Evolutionary conservation across 148 eudicot genomes (phyloP).

Genomic region (Vaccinium darrowii): DNA sequence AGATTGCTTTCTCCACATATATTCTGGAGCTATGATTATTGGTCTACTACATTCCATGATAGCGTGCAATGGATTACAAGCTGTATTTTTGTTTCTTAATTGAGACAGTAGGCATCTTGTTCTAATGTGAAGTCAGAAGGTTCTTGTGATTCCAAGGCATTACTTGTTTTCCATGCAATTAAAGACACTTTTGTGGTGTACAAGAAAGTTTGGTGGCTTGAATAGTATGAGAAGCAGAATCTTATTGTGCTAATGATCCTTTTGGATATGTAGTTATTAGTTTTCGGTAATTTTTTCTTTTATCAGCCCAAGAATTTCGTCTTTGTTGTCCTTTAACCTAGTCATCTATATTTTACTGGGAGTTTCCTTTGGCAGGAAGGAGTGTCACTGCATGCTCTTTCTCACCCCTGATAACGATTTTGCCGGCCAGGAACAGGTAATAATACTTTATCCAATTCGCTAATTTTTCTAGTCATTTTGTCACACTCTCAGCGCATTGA

Average conservation of each 20-base stretch:
- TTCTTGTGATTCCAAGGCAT: constrained; percentile 3
- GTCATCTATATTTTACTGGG: constrained; percentile 11
- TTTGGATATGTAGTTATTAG: neutral
- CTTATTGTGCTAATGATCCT: neutral
- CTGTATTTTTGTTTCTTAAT: neutral
- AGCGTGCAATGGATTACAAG: neutral
- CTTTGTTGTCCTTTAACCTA: neutral
- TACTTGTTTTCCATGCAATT: neutral
- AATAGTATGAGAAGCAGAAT: neutral
- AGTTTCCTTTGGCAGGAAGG: constrained; percentile 63
- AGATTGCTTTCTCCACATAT: neutral
- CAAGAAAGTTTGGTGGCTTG: constrained; percentile 6
- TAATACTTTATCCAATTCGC: constrained; percentile 3
- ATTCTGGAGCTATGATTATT: neutral
- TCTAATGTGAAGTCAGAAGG: neutral
- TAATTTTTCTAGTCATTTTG: neutral
- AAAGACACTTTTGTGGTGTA: neutral
- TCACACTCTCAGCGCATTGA: too few relatives aligned
- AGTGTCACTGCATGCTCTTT: constrained; percentile 98
- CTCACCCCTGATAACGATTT: constrained; percentile 94
- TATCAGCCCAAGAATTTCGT: neutral
- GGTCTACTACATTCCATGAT: neutral
- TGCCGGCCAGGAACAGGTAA: constrained; percentile 91
- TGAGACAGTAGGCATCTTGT: neutral
- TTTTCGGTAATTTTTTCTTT: neutral